A percentile compares a stretch with the other conserved stretches of the same genome.
phyloP scores from a whole-genome alignment of 371 early-diverging fungal species.

The Mucor indicus region DNA sequence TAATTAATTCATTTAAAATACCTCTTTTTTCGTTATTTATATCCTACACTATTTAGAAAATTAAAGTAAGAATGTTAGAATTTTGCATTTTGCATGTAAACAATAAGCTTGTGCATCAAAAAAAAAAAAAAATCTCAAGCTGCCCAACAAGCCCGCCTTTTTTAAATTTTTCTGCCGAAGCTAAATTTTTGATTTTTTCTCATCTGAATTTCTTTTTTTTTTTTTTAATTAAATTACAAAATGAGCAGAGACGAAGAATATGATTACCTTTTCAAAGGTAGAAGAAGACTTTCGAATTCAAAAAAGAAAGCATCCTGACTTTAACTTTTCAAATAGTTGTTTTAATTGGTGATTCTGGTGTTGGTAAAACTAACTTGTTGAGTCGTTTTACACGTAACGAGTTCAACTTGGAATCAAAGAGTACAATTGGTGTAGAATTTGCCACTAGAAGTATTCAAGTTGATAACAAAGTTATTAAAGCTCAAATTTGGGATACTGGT shows the following conservation, averaged over 20 bases:
- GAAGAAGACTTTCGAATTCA: too few relatives aligned
- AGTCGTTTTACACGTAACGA: constrained; percentile 96
- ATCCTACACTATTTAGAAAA: too few relatives aligned
- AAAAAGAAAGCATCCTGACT: too few relatives aligned
- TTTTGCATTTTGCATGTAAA: too few relatives aligned
- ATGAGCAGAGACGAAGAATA: constrained; percentile 34
- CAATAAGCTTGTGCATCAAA: too few relatives aligned
- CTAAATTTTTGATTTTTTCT: too few relatives aligned
- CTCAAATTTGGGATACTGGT: constrained; percentile 96
- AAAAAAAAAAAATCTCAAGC: too few relatives aligned
- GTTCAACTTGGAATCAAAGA: constrained; percentile 95
- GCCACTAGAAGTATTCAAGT: constrained; percentile 96
- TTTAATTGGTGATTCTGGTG: constrained; percentile 99
- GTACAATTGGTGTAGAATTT: constrained; percentile 99
- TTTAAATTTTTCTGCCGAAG: too few relatives aligned
- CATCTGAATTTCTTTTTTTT: too few relatives aligned
- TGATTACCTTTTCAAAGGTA: constrained; percentile 33
- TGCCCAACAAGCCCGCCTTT: too few relatives aligned
- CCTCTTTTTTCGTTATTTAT: not conserved
- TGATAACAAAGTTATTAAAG: constrained; percentile 94
- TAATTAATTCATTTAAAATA: constrained; percentile 5
- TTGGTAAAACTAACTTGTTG: constrained; percentile 99
- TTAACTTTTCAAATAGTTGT: constrained; percentile 84
- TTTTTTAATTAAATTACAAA: too few relatives aligned
- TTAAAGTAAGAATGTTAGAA: too few relatives aligned